phyloP scores from a whole-genome alignment of 768 basidiomycete genomes.

The Coprinopsis cinerea region DNA sequence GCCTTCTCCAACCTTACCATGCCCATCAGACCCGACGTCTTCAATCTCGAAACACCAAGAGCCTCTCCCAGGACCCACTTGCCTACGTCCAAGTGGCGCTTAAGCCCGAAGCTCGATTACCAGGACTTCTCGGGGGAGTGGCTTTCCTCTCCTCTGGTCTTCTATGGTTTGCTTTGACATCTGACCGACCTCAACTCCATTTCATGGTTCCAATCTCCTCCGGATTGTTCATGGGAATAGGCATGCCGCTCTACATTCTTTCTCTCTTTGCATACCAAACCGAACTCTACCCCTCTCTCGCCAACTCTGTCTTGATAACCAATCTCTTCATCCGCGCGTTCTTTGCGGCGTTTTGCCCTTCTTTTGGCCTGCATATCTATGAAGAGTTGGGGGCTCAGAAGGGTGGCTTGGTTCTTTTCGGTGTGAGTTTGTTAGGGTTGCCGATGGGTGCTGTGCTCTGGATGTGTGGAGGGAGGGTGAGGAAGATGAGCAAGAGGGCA shows the following conservation, averaged over 20 bases:
- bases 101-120: conserved; percentile 9
- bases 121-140: conserved; percentile 10
- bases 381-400: conserved; percentile 8
- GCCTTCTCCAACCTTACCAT: not conserved
- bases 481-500: conserved; percentile 12
- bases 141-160: conserved; percentile 10
- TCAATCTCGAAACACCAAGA: not conserved
- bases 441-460: not conserved
- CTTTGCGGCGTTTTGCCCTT: conserved; percentile 14
- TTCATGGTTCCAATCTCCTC: conserved; percentile 4
- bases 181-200: conserved; percentile 3
- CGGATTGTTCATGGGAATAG: not conserved
- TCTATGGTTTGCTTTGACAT: conserved; percentile 14
- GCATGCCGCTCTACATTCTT: not conserved
- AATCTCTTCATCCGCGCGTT: conserved; percentile 12
- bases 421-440: not conserved
- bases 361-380: conserved; percentile 15
- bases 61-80: not conserved
- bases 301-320: conserved; percentile 7
- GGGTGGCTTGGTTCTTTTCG: not conserved
- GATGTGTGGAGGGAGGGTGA: not conserved
- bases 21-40: not conserved
- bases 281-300: not conserved
- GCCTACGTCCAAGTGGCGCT: not conserved
- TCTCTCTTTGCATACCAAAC: not conserved